Evolutionary conservation across 2,329 filamentous ascomycete species (phyloP), one percentile per base, ranked within the genome.

Genomic region (Ceratocystis lukuohia): DNA sequence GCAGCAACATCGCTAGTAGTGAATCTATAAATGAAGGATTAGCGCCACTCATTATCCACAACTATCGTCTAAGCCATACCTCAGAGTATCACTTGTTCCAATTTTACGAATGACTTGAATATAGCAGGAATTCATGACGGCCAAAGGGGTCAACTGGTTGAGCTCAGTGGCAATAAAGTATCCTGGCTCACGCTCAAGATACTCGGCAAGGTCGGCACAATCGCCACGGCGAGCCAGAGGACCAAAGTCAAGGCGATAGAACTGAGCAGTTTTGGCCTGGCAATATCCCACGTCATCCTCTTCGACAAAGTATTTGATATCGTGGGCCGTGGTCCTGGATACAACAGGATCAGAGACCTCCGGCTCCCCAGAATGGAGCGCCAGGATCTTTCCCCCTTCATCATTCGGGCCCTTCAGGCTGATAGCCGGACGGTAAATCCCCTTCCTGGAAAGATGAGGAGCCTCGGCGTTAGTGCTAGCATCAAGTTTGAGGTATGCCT

Each of bases 181-280:
- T 10, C 65, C 65, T n/a, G 59, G 59, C 28, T 66, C 30, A 5
- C 22, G 28, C 17, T 66, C 33, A 22, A 66, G 25, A 33, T 62
- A 66, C 25, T 45, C 12, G 3, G 28, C 46, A 48, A 63, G 30
- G 10, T 41, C 45, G 8, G 44, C 30, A 56, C 65, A 66, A 45
- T 63, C 59, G 8, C 44, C 17, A 25, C 56, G 41, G 15, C 33
- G 22, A 25, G 65, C 65, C 15, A 17, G 17, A 10, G 59, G 65
- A 22, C 57, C 65, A 66, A 66, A 66, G 33, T 63, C 65, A 20
- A 66, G 22, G 10, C 48, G 59, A 12, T 66, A 66, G 12, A 45
- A 56, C 12, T 28, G 48, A 5, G 56, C 25, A 8, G 57, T 44
- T 7, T 22, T 22, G 5, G 56, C 25, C n/a, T 63, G 28, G 20